A percentile compares a stretch with the other conserved stretches of the same genome.
Evolutionary conservation across 345 rosid species (phyloP).

Genomic region (Barbarea vulgaris): DNA sequence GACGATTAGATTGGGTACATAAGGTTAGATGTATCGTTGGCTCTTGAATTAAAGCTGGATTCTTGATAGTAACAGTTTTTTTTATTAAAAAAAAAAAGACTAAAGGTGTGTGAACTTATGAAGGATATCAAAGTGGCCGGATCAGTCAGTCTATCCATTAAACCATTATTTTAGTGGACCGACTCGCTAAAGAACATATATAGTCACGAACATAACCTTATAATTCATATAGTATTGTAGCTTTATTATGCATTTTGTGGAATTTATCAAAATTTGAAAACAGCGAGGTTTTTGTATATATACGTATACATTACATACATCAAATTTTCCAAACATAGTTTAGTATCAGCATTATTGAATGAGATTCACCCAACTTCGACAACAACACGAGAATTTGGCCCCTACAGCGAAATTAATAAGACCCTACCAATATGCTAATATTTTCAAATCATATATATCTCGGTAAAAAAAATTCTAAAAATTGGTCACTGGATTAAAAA

Average conservation of each 20-base stretch:
- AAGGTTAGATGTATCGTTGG: background rate
- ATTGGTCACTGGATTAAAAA: background rate
- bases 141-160: background rate
- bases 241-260: background rate
- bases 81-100: background rate
- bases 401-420: constrained; percentile 15
- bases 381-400: constrained; percentile 22
- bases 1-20: background rate
- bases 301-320: background rate
- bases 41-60: background rate
- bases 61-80: background rate
- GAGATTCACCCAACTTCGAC: constrained; percentile 38
- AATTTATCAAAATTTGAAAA: background rate
- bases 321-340: background rate
- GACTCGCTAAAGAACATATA: background rate
- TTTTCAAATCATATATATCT: constrained; percentile 10
- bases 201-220: background rate
- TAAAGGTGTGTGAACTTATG: background rate
- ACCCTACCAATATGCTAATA: constrained; percentile 26
- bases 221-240: background rate
- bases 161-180: constrained; percentile 14
- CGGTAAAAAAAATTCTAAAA: background rate
- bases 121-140: background rate
- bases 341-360: constrained; percentile 18
- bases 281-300: background rate